A percentile compares a stretch with the other conserved stretches of the same genome.
These are phyloP conservation scores for Terfezia claveryi DNA, from an alignment of 495 filamentous ascomycete species.

Conservation along the genomic window DNA sequence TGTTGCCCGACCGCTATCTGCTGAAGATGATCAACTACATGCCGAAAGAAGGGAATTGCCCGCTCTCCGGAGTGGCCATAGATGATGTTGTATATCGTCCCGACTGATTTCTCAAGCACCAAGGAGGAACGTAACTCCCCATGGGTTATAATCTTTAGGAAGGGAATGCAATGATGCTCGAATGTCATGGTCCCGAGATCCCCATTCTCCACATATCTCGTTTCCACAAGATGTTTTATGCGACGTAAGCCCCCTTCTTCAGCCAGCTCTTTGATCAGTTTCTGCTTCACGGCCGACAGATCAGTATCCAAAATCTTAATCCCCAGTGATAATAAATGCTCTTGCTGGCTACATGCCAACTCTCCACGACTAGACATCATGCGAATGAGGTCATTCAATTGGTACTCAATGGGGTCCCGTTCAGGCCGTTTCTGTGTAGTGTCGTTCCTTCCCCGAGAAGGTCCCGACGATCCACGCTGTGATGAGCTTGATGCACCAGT, in stretches of 20 bases:
- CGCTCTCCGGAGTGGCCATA: constrained; percentile 29
- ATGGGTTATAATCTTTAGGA: constrained; percentile 31
- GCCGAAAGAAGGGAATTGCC: constrained; percentile 23
- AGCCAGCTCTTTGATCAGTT: neutral
- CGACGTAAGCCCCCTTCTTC: neutral
- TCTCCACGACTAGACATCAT: neutral
- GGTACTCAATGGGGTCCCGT: neutral
- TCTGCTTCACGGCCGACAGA: neutral
- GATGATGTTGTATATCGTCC: constrained; percentile 35
- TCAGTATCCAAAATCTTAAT: neutral
- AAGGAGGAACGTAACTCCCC: constrained; percentile 30
- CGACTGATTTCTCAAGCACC: constrained; percentile 31
- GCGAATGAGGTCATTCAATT: neutral
- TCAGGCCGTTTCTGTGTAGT: neutral
- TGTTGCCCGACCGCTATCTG: neutral
- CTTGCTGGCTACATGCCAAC: no score
- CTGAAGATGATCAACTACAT: neutral
- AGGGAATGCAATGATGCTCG: constrained; percentile 23
- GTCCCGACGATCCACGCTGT: neutral
- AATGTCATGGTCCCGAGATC: neutral
- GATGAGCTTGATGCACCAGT: neutral
- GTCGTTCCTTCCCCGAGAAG: neutral
- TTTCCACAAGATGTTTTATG: neutral
- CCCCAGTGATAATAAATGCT: neutral
- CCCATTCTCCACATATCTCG: neutral